These are phyloP conservation scores for Aspergillus glaucus DNA, from an alignment of 2,329 filamentous ascomycete species.

Conservation along the genomic window DNA sequence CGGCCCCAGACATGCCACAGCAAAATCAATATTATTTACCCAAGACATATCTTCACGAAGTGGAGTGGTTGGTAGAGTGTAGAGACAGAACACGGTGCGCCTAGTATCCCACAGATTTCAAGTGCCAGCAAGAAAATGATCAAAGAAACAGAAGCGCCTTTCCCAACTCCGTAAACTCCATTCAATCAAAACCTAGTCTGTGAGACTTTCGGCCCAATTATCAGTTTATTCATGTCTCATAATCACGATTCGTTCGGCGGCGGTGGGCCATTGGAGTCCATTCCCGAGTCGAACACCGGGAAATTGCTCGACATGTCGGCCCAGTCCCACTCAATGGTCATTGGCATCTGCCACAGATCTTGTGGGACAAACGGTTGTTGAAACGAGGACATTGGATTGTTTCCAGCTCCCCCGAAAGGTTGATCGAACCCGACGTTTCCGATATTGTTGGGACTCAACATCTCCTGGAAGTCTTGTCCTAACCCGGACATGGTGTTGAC, in stretches of 20 bases:
- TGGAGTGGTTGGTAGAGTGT: not conserved
- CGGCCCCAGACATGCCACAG: not conserved
- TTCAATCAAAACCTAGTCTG: not conserved
- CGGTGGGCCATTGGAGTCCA: conserved; percentile 16
- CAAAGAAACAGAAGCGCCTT: not conserved
- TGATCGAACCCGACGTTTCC: conserved; percentile 28
- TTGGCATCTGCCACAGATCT: conserved; percentile 91
- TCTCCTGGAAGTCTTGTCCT: conserved; percentile 31
- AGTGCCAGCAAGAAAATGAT: not conserved
- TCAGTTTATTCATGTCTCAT: conserved; percentile 10
- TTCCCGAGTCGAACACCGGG: conserved; percentile 26
- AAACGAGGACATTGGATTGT: conserved; percentile 46
- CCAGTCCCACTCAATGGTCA: conserved; percentile 92
- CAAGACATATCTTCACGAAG: not conserved
- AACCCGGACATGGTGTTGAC: conserved; percentile 24
- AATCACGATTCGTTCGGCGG: conserved; percentile 20
- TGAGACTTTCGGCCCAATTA: conserved; percentile 2
- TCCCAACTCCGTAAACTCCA: conserved; percentile 5
- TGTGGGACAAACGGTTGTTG: conserved; percentile 86
- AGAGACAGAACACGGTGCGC: conserved; percentile 2
- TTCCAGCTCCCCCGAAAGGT: conserved; percentile 22
- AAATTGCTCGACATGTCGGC: conserved; percentile 41
- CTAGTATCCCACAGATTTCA: not conserved
- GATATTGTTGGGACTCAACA: conserved; percentile 31
- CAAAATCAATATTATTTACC: not conserved